Evolutionary conservation across 2,329 filamentous ascomycete species (phyloP), one percentile per base, ranked within the genome.

Genomic region (Cercospora zeae-maydis): DNA sequence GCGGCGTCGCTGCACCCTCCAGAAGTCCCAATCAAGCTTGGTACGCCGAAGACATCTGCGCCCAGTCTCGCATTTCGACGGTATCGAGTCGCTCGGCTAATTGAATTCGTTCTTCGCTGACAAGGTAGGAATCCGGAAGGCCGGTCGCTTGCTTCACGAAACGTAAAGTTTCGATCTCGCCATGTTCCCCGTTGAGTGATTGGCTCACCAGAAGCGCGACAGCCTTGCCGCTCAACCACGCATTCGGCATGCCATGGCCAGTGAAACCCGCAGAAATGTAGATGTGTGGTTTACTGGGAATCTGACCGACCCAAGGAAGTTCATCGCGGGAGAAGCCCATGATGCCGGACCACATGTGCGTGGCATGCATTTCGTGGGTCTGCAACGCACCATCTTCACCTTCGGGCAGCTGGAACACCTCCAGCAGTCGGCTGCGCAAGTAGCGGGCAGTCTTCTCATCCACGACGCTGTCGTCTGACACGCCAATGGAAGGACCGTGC

Each of bases 271-370:
- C 75, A 5, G 73, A 62, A 14, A 76, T 66, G 63, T 69, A 76
- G 1, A 74, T 45, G 13, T 65, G 60, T 0, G 66, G 27, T 76
- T 24, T 83, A 67, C 5, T 73, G 0, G 87, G 86, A n/a, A 92
- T 83, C 9, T 78, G 75, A 0, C 90, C 90, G 1, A 93, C 87
- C 86, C 87, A 92, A 0, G 90, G 89, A 56, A 82, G 75, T 0
- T 82, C 78, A 73, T 93, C 90, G 6, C 86, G 78, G 31, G 84
- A 86, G 75, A 86, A 92, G 0, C 88, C 90, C 90, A 92, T 93
- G 68, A 92, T 89, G 0, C 90, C 90, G 1, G 88, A 90, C 90
- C 90, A 93, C 72, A 84, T 76, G 53, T 77, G 74, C 3, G 74
- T 76, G 2, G 82, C 81, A 54, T 78, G 64, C 34, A 85, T 73